These are phyloP conservation scores for Salix viminalis DNA, from an alignment of 345 rosid genomes.

Conservation along the genomic window DNA sequence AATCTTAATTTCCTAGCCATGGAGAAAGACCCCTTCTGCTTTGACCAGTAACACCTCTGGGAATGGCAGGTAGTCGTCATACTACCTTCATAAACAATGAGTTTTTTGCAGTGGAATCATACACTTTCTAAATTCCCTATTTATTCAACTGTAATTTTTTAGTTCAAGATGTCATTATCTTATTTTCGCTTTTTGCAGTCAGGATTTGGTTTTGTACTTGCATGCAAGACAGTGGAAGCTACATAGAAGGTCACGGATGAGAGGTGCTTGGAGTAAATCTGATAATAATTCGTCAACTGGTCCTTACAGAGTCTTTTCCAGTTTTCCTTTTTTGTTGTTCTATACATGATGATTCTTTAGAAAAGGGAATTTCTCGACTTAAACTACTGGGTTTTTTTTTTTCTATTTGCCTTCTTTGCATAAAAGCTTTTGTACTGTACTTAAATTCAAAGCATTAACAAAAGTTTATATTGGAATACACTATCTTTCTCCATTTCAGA, in stretches of 20 bases:
- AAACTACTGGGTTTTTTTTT: too few relatives aligned
- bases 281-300: background rate
- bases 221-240: constrained; percentile 55
- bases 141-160: too few relatives aligned
- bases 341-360: background rate
- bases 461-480: too few relatives aligned
- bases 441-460: too few relatives aligned
- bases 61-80: constrained; percentile 56
- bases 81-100: constrained; percentile 25
- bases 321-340: background rate
- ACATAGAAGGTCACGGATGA: constrained; percentile 57
- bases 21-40: constrained; percentile 40
- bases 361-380: background rate
- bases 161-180: background rate
- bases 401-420: too few relatives aligned
- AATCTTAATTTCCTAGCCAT: constrained; percentile 32
- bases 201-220: constrained; percentile 58
- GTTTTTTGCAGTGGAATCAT: background rate
- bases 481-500: too few relatives aligned
- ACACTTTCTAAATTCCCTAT: too few relatives aligned
- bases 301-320: background rate
- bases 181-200: constrained; percentile 13
- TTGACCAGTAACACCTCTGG: constrained; percentile 30
- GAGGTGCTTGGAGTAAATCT: constrained; percentile 48
- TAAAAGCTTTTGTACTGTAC: too few relatives aligned